These are phyloP conservation scores for Fusarium xylarioides DNA, from an alignment of 2,329 filamentous ascomycete genomes.

Conservation along the genomic window DNA sequence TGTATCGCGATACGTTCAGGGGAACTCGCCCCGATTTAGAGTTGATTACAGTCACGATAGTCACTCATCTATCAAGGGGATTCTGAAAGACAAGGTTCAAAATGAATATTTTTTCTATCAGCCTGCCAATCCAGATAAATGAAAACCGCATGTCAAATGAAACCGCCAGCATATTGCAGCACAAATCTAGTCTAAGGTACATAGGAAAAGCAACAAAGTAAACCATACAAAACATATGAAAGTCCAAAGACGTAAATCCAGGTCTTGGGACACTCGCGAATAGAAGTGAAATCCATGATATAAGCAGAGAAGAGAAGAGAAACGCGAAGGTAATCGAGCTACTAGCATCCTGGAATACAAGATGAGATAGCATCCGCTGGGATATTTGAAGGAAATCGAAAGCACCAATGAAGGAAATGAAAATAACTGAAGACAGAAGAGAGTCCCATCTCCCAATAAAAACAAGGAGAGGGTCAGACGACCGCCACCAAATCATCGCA, in stretches of 20 bases:
- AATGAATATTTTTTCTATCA: not conserved
- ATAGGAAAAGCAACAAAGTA: not conserved
- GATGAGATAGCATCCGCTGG: not conserved
- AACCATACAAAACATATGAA: not conserved
- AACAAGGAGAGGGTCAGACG: not conserved
- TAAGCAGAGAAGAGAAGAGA: not conserved
- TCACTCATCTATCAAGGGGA: not conserved
- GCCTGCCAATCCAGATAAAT: not conserved
- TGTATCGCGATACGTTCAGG: not conserved
- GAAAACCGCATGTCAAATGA: not conserved
- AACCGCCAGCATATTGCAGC: not conserved
- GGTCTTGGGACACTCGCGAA: not conserved
- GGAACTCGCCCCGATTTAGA: not conserved
- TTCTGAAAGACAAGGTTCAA: not conserved
- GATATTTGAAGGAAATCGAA: not conserved
- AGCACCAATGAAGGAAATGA: not conserved
- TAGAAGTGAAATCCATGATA: not conserved
- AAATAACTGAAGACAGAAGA: not conserved
- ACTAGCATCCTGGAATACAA: not conserved
- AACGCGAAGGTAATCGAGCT: not conserved
- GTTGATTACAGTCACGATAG: not conserved
- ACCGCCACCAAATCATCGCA: not conserved
- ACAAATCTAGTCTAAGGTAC: not conserved
- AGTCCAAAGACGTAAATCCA: not conserved
- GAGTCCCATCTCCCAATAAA: not conserved